Evolutionary conservation across 2,329 filamentous ascomycete genomes (phyloP).

Genomic region (Diaporthe citriasiana): DNA sequence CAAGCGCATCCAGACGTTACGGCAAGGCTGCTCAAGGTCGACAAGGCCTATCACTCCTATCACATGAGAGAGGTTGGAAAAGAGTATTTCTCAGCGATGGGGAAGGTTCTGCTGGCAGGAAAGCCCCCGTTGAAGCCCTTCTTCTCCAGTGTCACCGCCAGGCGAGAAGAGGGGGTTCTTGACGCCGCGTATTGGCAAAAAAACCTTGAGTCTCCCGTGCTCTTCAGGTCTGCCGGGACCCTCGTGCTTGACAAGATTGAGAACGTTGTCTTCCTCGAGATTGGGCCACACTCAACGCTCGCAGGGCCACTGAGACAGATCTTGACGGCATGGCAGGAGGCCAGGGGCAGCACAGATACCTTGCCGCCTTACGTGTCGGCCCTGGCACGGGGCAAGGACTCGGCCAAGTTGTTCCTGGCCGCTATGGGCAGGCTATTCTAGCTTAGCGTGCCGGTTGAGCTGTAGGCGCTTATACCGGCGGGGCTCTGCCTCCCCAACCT

Average conservation of each 20-base stretch:
- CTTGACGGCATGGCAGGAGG: constrained; percentile 41
- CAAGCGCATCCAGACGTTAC: not conserved
- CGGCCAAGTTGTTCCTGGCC: not conserved
- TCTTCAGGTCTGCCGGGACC: constrained; percentile 40
- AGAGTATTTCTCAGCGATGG: not conserved
- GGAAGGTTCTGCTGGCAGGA: too few relatives aligned
- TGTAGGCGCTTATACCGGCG: not conserved
- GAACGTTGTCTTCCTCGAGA: constrained; percentile 49
- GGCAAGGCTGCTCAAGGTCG: not conserved
- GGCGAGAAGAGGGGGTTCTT: not conserved
- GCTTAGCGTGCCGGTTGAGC: not conserved
- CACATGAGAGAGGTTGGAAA: not conserved
- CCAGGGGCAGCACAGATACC: too few relatives aligned
- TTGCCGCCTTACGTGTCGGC: not conserved
- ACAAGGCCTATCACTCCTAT: not conserved
- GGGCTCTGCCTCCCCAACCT: constrained; percentile 48
- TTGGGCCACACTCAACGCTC: constrained; percentile 50
- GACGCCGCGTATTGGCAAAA: not conserved
- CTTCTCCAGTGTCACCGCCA: not conserved
- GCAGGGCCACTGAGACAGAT: constrained; percentile 49
- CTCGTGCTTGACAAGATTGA: constrained; percentile 61
- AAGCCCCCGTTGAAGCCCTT: not conserved
- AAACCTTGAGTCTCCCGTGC: constrained; percentile 12
- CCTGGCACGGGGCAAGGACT: constrained; percentile 43
- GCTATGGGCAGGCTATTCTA: not conserved